These are phyloP conservation scores for Desmodesmus armatus DNA, from an alignment of 139 green algal species.

Conservation along the genomic window DNA sequence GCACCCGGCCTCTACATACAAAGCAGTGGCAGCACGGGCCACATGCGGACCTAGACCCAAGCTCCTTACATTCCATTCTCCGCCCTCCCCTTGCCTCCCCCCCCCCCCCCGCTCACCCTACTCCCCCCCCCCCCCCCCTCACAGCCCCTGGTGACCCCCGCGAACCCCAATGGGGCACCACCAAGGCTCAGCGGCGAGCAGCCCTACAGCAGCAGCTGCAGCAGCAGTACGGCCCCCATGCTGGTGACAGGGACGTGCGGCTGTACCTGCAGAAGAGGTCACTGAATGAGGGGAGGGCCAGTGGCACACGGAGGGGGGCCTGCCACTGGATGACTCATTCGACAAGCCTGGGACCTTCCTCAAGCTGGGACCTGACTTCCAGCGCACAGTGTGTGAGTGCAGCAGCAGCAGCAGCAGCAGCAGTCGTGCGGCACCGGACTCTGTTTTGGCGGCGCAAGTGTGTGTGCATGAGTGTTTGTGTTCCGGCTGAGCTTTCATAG, in stretches of 20 bases:
- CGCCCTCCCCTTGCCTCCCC: no score
- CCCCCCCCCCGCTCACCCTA: no score
- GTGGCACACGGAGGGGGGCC: conserved; percentile 6
- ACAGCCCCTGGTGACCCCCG: neutral
- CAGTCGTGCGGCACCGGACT: no score
- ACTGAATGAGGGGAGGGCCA: neutral
- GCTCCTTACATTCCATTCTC: no score
- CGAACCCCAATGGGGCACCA: neutral
- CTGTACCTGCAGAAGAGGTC: conserved; percentile 41
- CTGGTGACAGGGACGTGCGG: conserved; percentile 31
- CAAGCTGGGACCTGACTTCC: conserved; percentile 39
- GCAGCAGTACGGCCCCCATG: conserved; percentile 32
- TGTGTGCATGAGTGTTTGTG: neutral
- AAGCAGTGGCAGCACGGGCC: no score
- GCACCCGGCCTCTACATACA: no score
- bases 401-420: neutral
- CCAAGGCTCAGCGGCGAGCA: conserved; percentile 17
- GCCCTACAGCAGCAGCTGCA: neutral
- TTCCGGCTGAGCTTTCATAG: neutral
- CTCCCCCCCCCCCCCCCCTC: neutral
- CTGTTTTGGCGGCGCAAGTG: neutral
- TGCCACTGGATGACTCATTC: conserved; percentile 44
- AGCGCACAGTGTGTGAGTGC: conserved; percentile 42
- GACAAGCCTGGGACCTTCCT: conserved; percentile 26
- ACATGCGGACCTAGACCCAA: no score